Evolutionary conservation across 1,284 basidiomycete genomes (phyloP), one percentile per base, ranked within the genome.

Genomic region (Trametes versicolor): DNA sequence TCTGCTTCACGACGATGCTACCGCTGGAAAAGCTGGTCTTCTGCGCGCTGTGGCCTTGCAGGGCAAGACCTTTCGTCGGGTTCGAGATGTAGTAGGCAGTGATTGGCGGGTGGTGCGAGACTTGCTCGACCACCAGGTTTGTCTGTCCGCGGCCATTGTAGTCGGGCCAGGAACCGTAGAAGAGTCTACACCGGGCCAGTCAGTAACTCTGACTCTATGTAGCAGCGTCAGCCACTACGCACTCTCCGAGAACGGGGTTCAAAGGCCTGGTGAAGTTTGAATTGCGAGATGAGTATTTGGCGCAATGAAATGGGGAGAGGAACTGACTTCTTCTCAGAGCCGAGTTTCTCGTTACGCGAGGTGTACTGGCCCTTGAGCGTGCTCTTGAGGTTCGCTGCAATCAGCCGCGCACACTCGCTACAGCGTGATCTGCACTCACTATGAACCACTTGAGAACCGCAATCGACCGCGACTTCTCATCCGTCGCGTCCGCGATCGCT

Each of bases 291-390:
- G 43, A 25, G n/a, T 21, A 12, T 17, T 36, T 10, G 21, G 6
- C 27, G 34, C 7, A 6, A 9, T 19, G 15, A 7, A 43, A 19
- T 0, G 39, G 59, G 52, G 6, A 60, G 49, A 6, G n/a, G 17
- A 79, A 85, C 54, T 48, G 69, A 91, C 91, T 99, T 99, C 85
- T 99, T 99, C 85, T 98, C 97, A 2, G 94, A 96, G 10, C 97
- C 97, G 88, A 95, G 91, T 70, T 90, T 90, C 82, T 97, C 95
- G 74, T 96, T 97, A 63, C 95, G 85, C 41, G 94, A 94, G 19
- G 95, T 98, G 80, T 98, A 98, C 75, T 98, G 96, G 43, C 95
- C 95, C 78, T 97, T 98, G 65, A 98, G 86, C 0, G 96, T 98
- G 71, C 90, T 90, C 89, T 92, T 92, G 68, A 9, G n/a, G 25